These are phyloP conservation scores for Amyloporia xantha DNA, from an alignment of 768 basidiomycete species.

Conservation along the genomic window DNA sequence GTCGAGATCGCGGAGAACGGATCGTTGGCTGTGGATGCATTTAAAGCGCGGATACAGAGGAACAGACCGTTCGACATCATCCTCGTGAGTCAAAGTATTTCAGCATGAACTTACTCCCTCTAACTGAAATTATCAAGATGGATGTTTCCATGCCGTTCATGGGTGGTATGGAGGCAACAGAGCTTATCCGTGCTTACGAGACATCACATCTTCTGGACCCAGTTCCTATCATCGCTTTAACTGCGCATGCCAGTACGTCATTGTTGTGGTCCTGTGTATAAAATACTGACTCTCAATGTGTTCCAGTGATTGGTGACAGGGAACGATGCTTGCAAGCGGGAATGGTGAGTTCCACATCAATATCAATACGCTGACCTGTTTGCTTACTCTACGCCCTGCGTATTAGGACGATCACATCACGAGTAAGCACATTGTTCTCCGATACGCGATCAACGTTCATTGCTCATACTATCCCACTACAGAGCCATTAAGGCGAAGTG, in stretches of 20 bases:
- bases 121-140: conserved; percentile 54
- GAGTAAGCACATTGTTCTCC: conserved; percentile 47
- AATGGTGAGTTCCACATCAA: conserved; percentile 32
- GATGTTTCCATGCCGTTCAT: conserved; percentile 98
- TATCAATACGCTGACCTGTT: neutral
- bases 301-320: conserved; percentile 80
- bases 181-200: conserved; percentile 84
- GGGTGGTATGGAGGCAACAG: conserved; percentile 98
- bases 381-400: neutral
- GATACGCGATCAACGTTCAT: too few species aligned
- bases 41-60: conserved; percentile 69
- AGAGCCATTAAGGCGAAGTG: conserved; percentile 77
- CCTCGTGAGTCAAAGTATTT: conserved; percentile 47
- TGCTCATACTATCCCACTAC: too few species aligned
- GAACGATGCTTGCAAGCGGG: conserved; percentile 73
- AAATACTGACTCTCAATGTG: neutral
- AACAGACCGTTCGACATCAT: conserved; percentile 85
- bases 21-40: conserved; percentile 85
- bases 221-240: conserved; percentile 93
- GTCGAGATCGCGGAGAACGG: conserved; percentile 99
- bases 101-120: neutral
- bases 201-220: conserved; percentile 57
- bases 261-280: neutral
- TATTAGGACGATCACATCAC: conserved; percentile 71
- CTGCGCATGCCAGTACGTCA: conserved; percentile 94